Conservation (phyloP, 2,329 filamentous ascomycete species). For the Periconia sp. region DNA sequence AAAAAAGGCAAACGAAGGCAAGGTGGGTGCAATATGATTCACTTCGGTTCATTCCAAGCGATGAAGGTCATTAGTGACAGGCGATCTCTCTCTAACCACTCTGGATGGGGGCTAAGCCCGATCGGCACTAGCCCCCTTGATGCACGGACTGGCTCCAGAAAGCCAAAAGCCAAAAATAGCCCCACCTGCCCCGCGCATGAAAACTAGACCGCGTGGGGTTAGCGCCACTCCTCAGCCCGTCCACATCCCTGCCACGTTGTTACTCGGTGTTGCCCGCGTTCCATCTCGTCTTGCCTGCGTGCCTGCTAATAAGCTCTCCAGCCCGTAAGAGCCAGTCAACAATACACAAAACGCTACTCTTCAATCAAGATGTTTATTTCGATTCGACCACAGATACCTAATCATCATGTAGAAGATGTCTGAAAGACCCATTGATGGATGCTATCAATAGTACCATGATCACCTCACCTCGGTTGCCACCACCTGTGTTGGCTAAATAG, state of each 20-base stretch:
- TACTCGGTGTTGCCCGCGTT: not conserved
- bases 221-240: not conserved
- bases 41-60: not conserved
- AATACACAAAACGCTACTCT: no score
- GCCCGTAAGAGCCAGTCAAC: not conserved
- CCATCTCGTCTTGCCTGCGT: not conserved
- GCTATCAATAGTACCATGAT: not conserved
- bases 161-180: slow-evolving; percentile 27
- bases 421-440: not conserved
- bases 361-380: no score
- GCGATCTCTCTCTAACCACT: no score
- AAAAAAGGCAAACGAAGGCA: not conserved
- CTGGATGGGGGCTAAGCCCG: no score
- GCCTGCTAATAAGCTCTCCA: not conserved
- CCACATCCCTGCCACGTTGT: not conserved
- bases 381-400: not conserved
- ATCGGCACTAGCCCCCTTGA: not conserved
- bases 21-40: not conserved
- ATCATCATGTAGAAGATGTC: not conserved
- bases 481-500: not conserved
- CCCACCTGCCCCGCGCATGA: not conserved
- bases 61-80: not conserved
- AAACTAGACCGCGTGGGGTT: not conserved
- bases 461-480: not conserved
- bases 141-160: slow-evolving; percentile 7